Evolutionary conservation across 441 rosid species (phyloP), one percentile per base, ranked within the genome.

Genomic region (Bocquillonia castaneifolia): DNA sequence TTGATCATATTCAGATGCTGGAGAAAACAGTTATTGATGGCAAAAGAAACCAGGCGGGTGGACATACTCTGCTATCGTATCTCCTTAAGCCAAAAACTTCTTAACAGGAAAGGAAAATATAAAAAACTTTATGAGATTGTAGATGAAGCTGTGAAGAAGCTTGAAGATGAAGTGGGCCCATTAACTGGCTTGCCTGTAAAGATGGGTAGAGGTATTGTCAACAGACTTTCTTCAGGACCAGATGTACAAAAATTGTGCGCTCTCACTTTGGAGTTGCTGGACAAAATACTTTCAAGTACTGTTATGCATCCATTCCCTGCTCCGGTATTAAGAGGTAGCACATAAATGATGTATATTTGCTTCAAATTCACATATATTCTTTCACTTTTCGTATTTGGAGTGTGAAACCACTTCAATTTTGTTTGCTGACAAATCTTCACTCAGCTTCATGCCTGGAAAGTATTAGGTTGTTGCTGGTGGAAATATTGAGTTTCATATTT

Each of bases 11-110:
- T 53, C 78, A 95, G 99, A 77, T 89, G 98, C 80, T 90, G 94
- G 98, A 90, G 88, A 84, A 95, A 95, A 74, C 99, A 92, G 74
- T 66, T 95, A 80, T 66, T 79, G 76, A 76, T 73, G 57, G 97
- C 98, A 0, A 92, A 80, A 63, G 93, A 88, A 62, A 92, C 98
- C 0, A 74, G 97, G 74, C 87, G 95, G 61, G 95, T 90, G 20
- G 97, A 92, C 72, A 86, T 95, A 66, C 86, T 95, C 28, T 90
- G 97, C 76, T 90, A 95, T 72, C 98, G 99, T 10, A 56, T 90
- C 37, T 89, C 89, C 34, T 72, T 94, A 59, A 85, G 91, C 72
- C 92, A 85, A 76, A 94, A 87, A 77, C 93, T 94, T 80, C 78
- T 92, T 52, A 80, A 71, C 36, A 84, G 92, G 44, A 84, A 88